A percentile compares a stretch with the other conserved stretches of the same genome.
These are phyloP conservation scores for Colletotrichum simmondsii DNA, from an alignment of 2,329 filamentous ascomycete genomes.

Conservation along the genomic window DNA sequence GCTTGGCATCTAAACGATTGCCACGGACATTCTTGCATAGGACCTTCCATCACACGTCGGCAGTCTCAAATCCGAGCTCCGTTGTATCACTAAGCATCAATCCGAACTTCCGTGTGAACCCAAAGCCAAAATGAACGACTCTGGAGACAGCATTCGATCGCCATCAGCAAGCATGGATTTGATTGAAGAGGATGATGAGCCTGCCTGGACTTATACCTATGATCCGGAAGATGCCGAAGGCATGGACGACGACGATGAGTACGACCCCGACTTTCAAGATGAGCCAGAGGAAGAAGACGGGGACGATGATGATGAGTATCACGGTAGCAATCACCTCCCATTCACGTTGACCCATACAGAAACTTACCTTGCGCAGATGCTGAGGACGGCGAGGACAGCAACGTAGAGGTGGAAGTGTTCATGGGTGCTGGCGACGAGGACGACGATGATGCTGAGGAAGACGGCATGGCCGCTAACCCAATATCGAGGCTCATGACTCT, in stretches of 20 bases:
- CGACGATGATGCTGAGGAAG: slow-evolving; percentile 38
- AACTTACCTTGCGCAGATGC: slow-evolving; percentile 33
- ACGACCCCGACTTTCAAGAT: slow-evolving; percentile 40
- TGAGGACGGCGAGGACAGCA: slow-evolving; percentile 40
- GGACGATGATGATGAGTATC: slow-evolving; percentile 34
- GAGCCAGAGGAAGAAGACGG: slow-evolving; percentile 39
- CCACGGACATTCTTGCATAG: neutral
- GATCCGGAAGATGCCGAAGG: slow-evolving; percentile 37
- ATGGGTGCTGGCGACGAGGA: slow-evolving; percentile 32
- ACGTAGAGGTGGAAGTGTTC: slow-evolving; percentile 24
- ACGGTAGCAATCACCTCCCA: slow-evolving; percentile 2
- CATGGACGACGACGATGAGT: slow-evolving; percentile 48
- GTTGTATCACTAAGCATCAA: slow-evolving; percentile 31
- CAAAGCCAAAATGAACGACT: slow-evolving; percentile 16
- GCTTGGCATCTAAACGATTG: neutral
- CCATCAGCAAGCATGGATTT: neutral
- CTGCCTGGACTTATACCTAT: slow-evolving; percentile 13
- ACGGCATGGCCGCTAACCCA: slow-evolving; percentile 23
- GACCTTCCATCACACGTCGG: slow-evolving; percentile 21
- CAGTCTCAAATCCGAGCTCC: slow-evolving; percentile 32
- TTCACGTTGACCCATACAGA: neutral
- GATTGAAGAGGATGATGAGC: neutral
- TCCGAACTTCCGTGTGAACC: slow-evolving; percentile 27
- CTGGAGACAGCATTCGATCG: neutral
- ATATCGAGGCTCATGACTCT: slow-evolving; percentile 16